Base-by-base conservation (phyloP, 2,329 filamentous ascomycete genomes). In the Aspergillus fumigatiaffinis region DNA sequence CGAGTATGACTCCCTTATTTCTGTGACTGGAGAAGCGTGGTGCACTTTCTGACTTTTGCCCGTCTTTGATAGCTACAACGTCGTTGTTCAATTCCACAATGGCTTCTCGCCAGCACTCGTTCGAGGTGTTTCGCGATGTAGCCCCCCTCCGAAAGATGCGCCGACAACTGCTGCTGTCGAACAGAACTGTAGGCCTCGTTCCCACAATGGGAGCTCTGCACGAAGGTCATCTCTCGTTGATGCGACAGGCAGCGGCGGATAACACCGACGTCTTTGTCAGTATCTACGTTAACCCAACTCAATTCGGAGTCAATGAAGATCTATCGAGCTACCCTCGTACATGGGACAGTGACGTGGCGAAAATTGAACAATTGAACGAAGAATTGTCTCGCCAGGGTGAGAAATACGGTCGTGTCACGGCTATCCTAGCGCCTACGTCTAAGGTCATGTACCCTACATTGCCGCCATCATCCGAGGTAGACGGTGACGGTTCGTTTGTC, bases 201-300 rank as follows among this genome's bases (percentile, higher is more conserved):
- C 94, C 94, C 1, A 99, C 94, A 32, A 97, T 99, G 94, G 94
- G 94, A 61, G 94, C 94, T 51, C 83, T 99, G n/a, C 94, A 99
- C 75, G 84, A 87, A 55, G 94, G 94, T 44, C 94, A 99, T 76
- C 77, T 96, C 52, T 89, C 90, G 3, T 83, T 99, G 23, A 89
- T 96, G 68, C 89, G 91, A 58, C 84, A 87, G 65, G 94, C 94
- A 3, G 92, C 92, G 1, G 80, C 82, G 50, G 91, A 96, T 67
- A 94, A 92, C 76, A 88, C 90, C 63, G 84, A 92, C 66, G 90
- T 97, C 56, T 87, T 97, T 60, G 90, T 99, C 55, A 92, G 89
- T 71, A 88, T 97, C 65, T 99, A 93, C 74, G 90, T 99, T 69
- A 99, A 99, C 74, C 94, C 94, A 3, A 94, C 94, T 1, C 94